These are phyloP conservation scores for Leccinum variicolor DNA, from an alignment of 768 basidiomycete genomes.

Conservation along the genomic window DNA sequence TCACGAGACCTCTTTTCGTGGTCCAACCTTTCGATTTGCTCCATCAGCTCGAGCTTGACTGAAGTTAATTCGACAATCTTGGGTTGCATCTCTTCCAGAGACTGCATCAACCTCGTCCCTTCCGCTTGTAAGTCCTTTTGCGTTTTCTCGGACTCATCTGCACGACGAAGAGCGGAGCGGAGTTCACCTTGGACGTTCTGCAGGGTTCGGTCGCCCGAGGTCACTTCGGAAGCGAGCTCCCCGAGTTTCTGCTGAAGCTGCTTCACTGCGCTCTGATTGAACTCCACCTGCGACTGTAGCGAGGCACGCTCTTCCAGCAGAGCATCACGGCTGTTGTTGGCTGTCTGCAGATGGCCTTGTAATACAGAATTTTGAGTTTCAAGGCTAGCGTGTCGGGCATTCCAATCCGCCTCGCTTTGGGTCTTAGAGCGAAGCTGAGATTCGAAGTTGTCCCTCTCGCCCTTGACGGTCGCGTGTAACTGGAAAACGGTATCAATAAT, in stretches of 20 bases:
- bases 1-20: conserved; percentile 55
- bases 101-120: conserved; percentile 72
- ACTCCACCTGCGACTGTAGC: conserved; percentile 46
- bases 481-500: conserved; percentile 25
- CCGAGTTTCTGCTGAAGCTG: conserved; percentile 60
- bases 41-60: conserved; percentile 63
- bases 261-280: conserved; percentile 43
- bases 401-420: conserved; percentile 47
- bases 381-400: conserved; percentile 45
- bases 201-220: conserved; percentile 50
- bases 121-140: conserved; percentile 75
- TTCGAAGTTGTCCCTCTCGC: conserved; percentile 58
- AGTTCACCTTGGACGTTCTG: conserved; percentile 66
- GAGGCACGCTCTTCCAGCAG: conserved; percentile 49
- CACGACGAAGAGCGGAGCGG: conserved; percentile 58
- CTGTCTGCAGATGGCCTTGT: conserved; percentile 41
- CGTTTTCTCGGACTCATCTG: conserved; percentile 68
- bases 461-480: conserved; percentile 56
- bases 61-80: conserved; percentile 82
- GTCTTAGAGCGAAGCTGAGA: conserved; percentile 40
- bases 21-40: conserved; percentile 58
- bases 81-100: conserved; percentile 82
- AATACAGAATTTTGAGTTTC: conserved; percentile 37
- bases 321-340: conserved; percentile 44
- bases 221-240: conserved; percentile 52